Evolutionary conservation across 2,329 filamentous ascomycete species (phyloP).

Genomic region (Fusarium longipes): DNA sequence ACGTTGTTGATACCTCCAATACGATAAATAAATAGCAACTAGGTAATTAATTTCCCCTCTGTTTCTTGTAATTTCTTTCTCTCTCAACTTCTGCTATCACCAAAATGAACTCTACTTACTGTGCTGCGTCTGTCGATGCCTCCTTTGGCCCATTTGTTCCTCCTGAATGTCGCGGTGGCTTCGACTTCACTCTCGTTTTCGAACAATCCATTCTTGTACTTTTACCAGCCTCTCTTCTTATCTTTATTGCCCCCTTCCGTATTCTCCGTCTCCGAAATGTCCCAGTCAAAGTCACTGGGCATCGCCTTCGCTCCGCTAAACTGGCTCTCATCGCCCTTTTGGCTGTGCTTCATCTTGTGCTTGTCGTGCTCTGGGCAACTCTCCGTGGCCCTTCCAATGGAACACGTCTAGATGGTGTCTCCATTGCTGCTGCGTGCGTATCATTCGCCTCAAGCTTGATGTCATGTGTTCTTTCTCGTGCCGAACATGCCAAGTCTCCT

Average conservation of each 20-base stretch:
- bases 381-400: slow-evolving; percentile 14
- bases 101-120: slow-evolving; percentile 42
- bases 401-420: slow-evolving; percentile 44
- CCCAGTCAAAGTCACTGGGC: slow-evolving; percentile 43
- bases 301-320: slow-evolving; percentile 44
- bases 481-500: slow-evolving; percentile 49
- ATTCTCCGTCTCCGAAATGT: slow-evolving; percentile 44
- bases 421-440: slow-evolving; percentile 49
- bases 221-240: slow-evolving; percentile 47
- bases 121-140: slow-evolving; percentile 40
- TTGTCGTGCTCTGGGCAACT: slow-evolving; percentile 50
- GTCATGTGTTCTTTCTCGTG: slow-evolving; percentile 48
- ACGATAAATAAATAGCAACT: slow-evolving; percentile 2
- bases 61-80: neutral
- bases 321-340: slow-evolving; percentile 46
- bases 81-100: neutral
- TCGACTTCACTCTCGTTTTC: slow-evolving; percentile 64
- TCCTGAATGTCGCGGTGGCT: slow-evolving; percentile 53
- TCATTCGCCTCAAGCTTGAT: slow-evolving; percentile 50
- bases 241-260: slow-evolving; percentile 50
- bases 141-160: slow-evolving; percentile 44
- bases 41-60: neutral
- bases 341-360: slow-evolving; percentile 49
- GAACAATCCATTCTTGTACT: slow-evolving; percentile 52
- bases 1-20: neutral